Base-by-base conservation (phyloP, 441 rosid species). In the Arabidopsis lyrata region DNA sequence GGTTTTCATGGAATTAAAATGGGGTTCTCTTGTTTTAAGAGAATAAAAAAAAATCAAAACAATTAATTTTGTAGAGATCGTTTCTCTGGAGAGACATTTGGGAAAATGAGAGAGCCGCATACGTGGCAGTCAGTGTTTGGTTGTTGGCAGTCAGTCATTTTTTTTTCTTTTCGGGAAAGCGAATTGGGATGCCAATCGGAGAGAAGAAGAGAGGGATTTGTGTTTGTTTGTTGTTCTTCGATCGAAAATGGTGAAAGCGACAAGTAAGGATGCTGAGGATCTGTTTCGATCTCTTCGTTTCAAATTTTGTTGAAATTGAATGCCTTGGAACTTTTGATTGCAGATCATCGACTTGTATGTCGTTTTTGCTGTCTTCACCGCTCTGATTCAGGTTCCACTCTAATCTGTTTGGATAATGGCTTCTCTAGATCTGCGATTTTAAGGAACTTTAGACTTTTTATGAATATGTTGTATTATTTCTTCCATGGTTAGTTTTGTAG, bases 341-440 rank as follows among this genome's bases (percentile, higher is more conserved):
- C 86, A 94, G 97, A 85, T 90, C 86, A 89, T 94, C 82, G 99
- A 94, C 83, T 83, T 90, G 15, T 94, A 90, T 55, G 94, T 90
- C 47, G 89, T 81, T 24, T 94, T 92, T 47, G 90, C 95, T n/a
- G 87, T 89, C 63, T 81, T 81, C 77, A 89, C 99, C 8, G 97
- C 97, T 64, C 34, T 94, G 74, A 87, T 90, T 63, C 97, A 92
- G 97, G 99, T 91, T 68, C 12, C 89, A 41, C 15, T 32, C 14
- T 6, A 35, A 34, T 34, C 7, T 42, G 0, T 38, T 60, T 3
- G 41, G 12, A 29, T 49, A 3, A 66, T 39, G 15, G 18, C 20
- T 56, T 55, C 45, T n/a, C 16, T 66, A 53, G 73, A 77, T 66
- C 73, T 66, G 35, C 38, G 34, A 52, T 76, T 68, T 15, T 39